A percentile compares a stretch with the other conserved stretches of the same genome.
Evolutionary conservation across 225 moss, liverwort and hornwort species (phyloP).

Genomic region (Rhytidiadelphus loreus): DNA sequence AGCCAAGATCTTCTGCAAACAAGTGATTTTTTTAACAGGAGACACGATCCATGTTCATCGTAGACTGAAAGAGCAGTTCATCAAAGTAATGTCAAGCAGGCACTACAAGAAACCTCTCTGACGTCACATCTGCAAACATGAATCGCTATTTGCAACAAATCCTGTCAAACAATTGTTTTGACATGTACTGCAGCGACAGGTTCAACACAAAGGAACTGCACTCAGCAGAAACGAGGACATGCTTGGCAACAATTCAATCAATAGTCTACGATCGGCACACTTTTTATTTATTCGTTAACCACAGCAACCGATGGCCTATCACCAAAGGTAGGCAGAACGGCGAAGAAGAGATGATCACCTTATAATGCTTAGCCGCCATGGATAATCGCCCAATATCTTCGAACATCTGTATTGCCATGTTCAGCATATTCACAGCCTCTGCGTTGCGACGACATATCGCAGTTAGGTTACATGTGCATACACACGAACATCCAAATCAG

Average conservation of each 20-base stretch:
- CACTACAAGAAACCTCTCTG: background rate
- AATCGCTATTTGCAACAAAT: background rate
- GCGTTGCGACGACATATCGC: background rate
- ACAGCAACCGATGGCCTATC: background rate
- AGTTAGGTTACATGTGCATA: background rate
- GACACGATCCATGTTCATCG: background rate
- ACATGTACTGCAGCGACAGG: background rate
- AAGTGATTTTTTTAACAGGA: background rate
- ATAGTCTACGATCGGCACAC: background rate
- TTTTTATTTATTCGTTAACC: background rate
- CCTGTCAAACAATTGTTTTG: background rate
- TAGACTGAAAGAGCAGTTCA: background rate
- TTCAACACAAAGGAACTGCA: background rate
- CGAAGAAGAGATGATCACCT: slow-evolving; percentile 27
- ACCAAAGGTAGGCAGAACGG: background rate
- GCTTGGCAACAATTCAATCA: background rate
- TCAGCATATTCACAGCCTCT: slow-evolving; percentile 83
- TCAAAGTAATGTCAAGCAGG: background rate
- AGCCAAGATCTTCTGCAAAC: background rate
- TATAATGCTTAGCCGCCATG: slow-evolving; percentile 92
- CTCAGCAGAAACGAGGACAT: background rate
- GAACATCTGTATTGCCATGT: slow-evolving; percentile 56
- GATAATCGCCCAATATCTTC: slow-evolving; percentile 86
- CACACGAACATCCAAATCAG: background rate
- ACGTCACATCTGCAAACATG: background rate